Evolutionary conservation across 1,139 yeast genomes (phyloP), one percentile per base, ranked within the genome.

Genomic region (Schizosaccharomyces versatilis): DNA sequence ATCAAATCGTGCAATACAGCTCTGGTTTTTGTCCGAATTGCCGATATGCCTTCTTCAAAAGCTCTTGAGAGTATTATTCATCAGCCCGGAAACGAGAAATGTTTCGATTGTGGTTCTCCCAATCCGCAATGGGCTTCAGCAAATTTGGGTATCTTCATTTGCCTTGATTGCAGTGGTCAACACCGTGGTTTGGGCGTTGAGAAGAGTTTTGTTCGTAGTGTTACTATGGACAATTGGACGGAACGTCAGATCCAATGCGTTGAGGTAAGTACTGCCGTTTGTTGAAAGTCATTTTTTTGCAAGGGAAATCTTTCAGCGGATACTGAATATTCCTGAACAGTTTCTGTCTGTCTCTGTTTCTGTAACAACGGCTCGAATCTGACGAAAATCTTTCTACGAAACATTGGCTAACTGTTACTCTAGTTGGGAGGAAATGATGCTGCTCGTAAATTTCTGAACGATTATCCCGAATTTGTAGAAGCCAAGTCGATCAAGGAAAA

Each of bases 221-320:
- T 94, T 49, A 85, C 84, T 59, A 75, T 90, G 74, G 98, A 90
- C 68, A 80, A 80, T 65, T 90, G 97, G 95, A 84, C 88, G 56
- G 75, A 86, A 60, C 80, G 79, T 61, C 95, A 90, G 67, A 72
- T 90, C 66, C 76, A 95, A 64, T 79, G 85, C 65, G 85, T 90
- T 76, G 86, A 88, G 65, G 77, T 82, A 58, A 44, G 36, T 14
- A 44, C 6, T 6, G 14, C 3, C 24, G 6, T 44, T 17, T 10
- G 6, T 40, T n/a, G 41, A n/a, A 15, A 5, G 41, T 6, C 41
- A 15, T 3, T 40, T 40, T 40, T n/a, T 2, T n/a, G n/a, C n/a
- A n/a, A n/a, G 41, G 15, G 41, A n/a, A 5, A 40, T 40, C 14
- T 40, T 40, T 15, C 17, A n/a, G 17, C 41, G 5, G 14, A 6